Evolutionary conservation across 768 basidiomycete species (phyloP), one percentile per base, ranked within the genome.

Genomic region (Boletus rufocinnamomeus): DNA sequence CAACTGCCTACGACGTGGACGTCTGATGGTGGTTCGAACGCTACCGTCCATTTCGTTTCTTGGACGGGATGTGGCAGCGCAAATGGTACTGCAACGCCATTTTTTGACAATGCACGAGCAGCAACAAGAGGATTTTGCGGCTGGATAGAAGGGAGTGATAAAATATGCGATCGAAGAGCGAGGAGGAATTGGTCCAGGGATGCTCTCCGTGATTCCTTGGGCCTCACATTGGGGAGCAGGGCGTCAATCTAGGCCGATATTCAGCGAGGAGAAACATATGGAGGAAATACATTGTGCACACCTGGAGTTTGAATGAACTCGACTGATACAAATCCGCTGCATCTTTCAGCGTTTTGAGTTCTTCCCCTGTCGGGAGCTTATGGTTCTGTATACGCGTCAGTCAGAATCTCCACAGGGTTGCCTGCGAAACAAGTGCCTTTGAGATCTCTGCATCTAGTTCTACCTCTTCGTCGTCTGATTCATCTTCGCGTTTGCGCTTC

Each of bases 11-110:
- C 86, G 4, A 98, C 73, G 7, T 84, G 78, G 21, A 96, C 83
- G 57, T 93, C 90, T 27, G 75, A 79, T 1, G 95, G 95, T 45
- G 79, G 81, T 62, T 89, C 85, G 66, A 90, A 97, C 0, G 85
- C 80, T 23, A 97, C 86, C 51, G 86, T 93, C 94, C 94, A 97
- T 56, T 95, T 93, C 0, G 87, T 85, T 37, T 91, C 89, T 68
- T 88, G 83, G 0, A 84, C 80, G 0, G 91, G 92, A 25, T 83
- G 75, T 0, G 93, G 93, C 1, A 80, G 66, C 1, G 85, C 80
- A 66, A 87, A 91, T 0, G 90, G 88, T 0, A 93, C 82, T 3
- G 84, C 76, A 11, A 91, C 71, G 7, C 81, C 79, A 46, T 79
- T 78, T 58, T 83, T 80, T 17, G 80, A 70, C 45, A 89, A 74